Conservation (phyloP, 225 moss, liverwort and hornwort species). For the Physcomitrellopsis africana region DNA sequence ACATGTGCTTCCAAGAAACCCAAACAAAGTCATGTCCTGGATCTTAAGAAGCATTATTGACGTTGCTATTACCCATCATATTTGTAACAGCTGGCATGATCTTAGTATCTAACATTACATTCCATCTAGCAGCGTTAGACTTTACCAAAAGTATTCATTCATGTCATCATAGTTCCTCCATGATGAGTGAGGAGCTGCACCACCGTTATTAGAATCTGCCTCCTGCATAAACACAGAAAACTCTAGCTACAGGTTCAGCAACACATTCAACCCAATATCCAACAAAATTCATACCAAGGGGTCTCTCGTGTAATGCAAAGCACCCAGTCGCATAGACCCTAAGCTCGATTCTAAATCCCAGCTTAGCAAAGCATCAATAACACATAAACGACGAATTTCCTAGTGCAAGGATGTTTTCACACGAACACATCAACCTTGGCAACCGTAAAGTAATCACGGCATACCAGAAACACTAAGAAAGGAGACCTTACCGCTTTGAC, state of each 20-base stretch:
- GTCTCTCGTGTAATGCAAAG: slow-evolving; percentile 4
- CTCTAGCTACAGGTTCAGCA: slow-evolving; percentile 14
- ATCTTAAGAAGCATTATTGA: slow-evolving; percentile 10
- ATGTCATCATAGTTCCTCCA: slow-evolving; percentile 99
- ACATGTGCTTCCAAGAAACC: slow-evolving; percentile 5
- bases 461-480: slow-evolving; percentile 18
- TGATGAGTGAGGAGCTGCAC: slow-evolving; percentile 87
- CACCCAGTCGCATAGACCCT: slow-evolving; percentile 4
- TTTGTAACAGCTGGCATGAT: slow-evolving; percentile 9
- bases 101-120: slow-evolving; percentile 17
- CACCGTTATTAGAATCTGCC: slow-evolving; percentile 68
- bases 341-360: not conserved
- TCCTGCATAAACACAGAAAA: slow-evolving; percentile 53
- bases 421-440: not conserved
- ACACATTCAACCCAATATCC: not conserved
- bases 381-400: slow-evolving; percentile 5
- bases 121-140: slow-evolving; percentile 23
- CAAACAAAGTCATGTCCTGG: not conserved
- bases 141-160: slow-evolving; percentile 94
- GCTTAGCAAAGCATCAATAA: slow-evolving; percentile 19
- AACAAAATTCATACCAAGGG: not conserved
- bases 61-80: slow-evolving; percentile 11
- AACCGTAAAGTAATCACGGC: not conserved
- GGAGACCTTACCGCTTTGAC: slow-evolving; percentile 59
- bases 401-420: slow-evolving; percentile 7